Base-by-base conservation (phyloP, 2,329 filamentous ascomycete species). In the Clarireedia paspali region DNA sequence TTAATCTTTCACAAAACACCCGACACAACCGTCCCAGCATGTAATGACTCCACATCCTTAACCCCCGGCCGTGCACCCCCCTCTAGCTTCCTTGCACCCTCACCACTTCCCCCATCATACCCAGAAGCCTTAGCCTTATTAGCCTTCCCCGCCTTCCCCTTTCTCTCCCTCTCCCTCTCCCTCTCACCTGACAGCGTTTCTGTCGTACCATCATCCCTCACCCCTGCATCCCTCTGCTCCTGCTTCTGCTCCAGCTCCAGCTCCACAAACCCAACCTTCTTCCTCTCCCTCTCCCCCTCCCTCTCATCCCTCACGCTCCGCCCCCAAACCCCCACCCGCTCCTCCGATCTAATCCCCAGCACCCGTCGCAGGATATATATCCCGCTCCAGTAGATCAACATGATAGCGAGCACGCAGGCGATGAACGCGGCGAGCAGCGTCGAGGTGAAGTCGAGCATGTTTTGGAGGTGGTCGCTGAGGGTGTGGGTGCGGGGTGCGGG, bases 381-480 rank as follows among this genome's bases (percentile, higher is more conserved):
- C 20, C n/a, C 42, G 5, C 20, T 3, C 51, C 51, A 54, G 45
- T 54, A 54, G 6, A 54, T 9, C 20, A 54, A 23, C n/a, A 54
- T 24, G 10, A 54, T n/a, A 4, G 45, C 39, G 4, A 48, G 12
- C 12, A 40, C 6, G 6, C 15, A 14, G 6, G 46, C 45, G 3
- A 48, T 40, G 24, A 54, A 54, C 2, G 30, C 23, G 4, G 44
- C 51, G 3, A 54, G 30, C 6, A 54, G 51, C 1, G 51, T 54
- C 3, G 51, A 54, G n/a, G 45, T 54, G 12, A 54, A 30, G n/a
- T 54, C 51, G 30, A 54, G 45, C 7, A 47, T 20, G n/a, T 54
- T 40, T 48, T 54, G 51, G 34, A 54, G 24, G 14, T 48, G 51
- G n/a, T 38, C 5, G 24, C 45, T 54, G 5, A 7, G 15, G 5